Base-by-base conservation (phyloP, 768 basidiomycete species). In the Tylopilus subfusipes region DNA sequence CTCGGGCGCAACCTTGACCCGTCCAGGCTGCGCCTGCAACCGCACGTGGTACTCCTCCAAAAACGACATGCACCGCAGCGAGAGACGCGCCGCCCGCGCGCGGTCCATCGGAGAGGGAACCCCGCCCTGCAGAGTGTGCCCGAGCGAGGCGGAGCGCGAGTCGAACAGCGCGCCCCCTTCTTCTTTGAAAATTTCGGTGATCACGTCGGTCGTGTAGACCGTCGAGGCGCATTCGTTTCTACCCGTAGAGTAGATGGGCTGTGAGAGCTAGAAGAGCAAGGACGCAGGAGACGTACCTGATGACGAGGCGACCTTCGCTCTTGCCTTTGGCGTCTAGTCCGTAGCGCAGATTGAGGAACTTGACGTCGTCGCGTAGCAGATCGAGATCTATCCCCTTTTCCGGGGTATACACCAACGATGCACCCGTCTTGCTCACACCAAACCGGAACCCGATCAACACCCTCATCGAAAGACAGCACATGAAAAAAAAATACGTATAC, bases 71-170 rank as follows among this genome's bases (percentile, higher is more conserved):
- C 92, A 96, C 62, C 91, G 87, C 57, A 96, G 76, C 9, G 96
- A 85, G 42, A 98, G 81, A 30, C 97, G 88, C 8, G 89, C 86
- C 4, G 93, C 97, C 25, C 93, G 89, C 0, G 88, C 85, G 48
- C 96, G 90, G 74, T 98, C 97, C 63, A 91, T 80, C 0, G 97
- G 97, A 1, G 96, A 97, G 5, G 97, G 97, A 18, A 93, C 85
- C 3, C 94, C 94, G 9, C 97, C 97, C 66, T 99, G 97, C 3
- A 99, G 76, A 5, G 95, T 98, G 74, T 99, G 97, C 16, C 97
- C 97, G 19, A 99, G 83, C 1, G 93, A 89, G n/a, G 96, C 97
- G 19, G 85, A 90, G 45, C 97, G 88, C 19, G 97, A 85, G 73
- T 99, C 97, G 67, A 98, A 99, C 22, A 98, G 77, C 6, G 78